A percentile compares a stretch with the other conserved stretches of the same genome.
These are phyloP conservation scores for Amphirosellinia nigrospora DNA, from an alignment of 495 filamentous ascomycete genomes.

Conservation along the genomic window DNA sequence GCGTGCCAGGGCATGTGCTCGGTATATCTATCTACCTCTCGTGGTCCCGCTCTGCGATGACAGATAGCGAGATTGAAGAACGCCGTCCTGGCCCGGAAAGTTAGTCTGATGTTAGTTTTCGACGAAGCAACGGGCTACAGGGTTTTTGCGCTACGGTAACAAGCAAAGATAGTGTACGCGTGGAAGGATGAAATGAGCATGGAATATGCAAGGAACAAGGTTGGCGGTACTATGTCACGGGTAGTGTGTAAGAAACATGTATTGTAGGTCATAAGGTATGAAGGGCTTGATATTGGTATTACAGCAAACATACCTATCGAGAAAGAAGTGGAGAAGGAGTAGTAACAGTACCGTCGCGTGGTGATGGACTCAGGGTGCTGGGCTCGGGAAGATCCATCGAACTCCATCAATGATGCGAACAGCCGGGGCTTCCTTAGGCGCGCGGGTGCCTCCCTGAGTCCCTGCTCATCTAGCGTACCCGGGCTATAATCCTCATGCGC, in stretches of 20 bases:
- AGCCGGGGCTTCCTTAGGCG: constrained; percentile 8
- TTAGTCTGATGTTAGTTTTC: not conserved
- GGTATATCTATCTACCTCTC: not conserved
- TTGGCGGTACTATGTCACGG: not conserved
- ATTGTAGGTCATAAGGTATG: not conserved
- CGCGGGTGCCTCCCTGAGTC: constrained; percentile 21
- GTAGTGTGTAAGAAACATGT: not conserved
- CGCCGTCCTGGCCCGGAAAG: not conserved
- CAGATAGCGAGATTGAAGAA: not conserved
- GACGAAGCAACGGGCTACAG: not conserved
- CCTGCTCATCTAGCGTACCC: not conserved
- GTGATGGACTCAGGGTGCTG: constrained; percentile 4
- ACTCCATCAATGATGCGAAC: not conserved
- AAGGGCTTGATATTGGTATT: not conserved
- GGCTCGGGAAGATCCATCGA: constrained; percentile 16
- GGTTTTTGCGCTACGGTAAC: not conserved
- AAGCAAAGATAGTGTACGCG: not conserved
- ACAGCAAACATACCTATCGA: not conserved
- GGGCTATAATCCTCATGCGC: constrained; percentile 10
- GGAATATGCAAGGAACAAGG: constrained; percentile 13
- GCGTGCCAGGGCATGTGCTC: not conserved
- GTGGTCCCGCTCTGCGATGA: not conserved
- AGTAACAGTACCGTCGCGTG: not conserved
- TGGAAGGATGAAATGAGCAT: constrained; percentile 18
- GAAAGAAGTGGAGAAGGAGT: not conserved